phyloP scores from a whole-genome alignment of 108 stramenopile genomes.

The Parietichytrium sp. region DNA sequence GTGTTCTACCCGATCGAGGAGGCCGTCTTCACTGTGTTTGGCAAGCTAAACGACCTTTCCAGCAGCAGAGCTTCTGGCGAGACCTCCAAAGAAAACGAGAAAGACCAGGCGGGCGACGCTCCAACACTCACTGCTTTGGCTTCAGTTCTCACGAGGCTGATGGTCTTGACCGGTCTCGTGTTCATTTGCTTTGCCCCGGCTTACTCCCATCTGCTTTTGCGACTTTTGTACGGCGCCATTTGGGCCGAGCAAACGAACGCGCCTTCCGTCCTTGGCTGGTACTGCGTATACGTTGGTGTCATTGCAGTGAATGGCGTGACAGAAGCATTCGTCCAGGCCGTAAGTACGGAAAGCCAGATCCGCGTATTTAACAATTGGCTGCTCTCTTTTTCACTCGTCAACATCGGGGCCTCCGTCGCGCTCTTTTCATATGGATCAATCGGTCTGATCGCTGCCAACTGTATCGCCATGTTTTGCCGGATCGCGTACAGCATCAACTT shows the following conservation, averaged over 20 bases:
- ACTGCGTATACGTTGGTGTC: background rate
- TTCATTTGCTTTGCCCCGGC: background rate
- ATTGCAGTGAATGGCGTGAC: constrained; percentile 33
- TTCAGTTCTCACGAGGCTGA: background rate
- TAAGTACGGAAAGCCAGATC: background rate
- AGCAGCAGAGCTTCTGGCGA: background rate
- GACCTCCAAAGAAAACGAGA: background rate
- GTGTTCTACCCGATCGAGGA: constrained; percentile 10
- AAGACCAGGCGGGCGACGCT: background rate
- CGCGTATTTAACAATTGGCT: constrained; percentile 25
- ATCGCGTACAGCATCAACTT: background rate
- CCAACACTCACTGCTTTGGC: background rate
- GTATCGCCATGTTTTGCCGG: background rate
- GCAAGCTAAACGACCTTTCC: constrained; percentile 26
- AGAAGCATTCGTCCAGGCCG: constrained; percentile 20
- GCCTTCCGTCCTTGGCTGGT: background rate
- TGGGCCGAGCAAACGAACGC: constrained; percentile 25
- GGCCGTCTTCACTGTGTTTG: constrained; percentile 30
- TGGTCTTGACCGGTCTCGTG: background rate
- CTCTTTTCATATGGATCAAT: background rate
- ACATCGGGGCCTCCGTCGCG: background rate
- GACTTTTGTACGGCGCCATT: background rate
- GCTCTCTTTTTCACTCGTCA: constrained; percentile 10
- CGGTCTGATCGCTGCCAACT: background rate
- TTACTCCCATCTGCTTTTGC: background rate